Evolutionary conservation across 1,139 yeast genomes (phyloP), one percentile per base, ranked within the genome.

Genomic region (Scheffersomyces cryptocercus): DNA sequence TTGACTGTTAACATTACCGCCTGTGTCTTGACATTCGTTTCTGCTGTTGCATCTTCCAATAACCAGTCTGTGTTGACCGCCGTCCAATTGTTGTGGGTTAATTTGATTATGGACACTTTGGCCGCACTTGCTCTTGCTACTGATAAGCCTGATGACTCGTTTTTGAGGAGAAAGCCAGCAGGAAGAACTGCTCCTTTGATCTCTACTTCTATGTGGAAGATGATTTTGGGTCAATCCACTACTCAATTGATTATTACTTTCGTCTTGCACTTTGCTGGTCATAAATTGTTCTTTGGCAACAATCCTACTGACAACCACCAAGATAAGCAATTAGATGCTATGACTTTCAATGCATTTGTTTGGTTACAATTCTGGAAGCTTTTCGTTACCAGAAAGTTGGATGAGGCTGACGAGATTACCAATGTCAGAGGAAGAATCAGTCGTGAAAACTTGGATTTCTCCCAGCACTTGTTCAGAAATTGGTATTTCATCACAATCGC

Each of bases 121-220:
- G 99, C 99, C 4, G 99, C 99, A 3, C 75, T 93, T 56, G 99
- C 99, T 0, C 77, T 93, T 53, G 99, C 99, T 3, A 93, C 99
- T 5, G 99, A 93, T 64, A 93, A 95, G 55, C 99, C 99, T 0
- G 90, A 88, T 55, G 88, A 84, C 40, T 77, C 84, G 35, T 83
- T 88, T 39, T 74, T 93, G 58, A 81, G 86, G 51, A 77, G 90
- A 46, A 84, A 81, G 61, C 99, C 99, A 1, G 91, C 87, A 38
- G 95, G 95, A 37, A 78, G 97, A 58, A 70, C 73, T 24, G 78
- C 81, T n/a, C 87, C 95, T 2, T 75, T 93, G 64, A 91, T 93
- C 53, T 77, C 96, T 2, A 84, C 85, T 4, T 87, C 96, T 14
- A 93, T 95, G 93, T 93, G 99, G 99, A 93, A 93, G 65, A 91